These are phyloP conservation scores for Thalassiosira mediterranea DNA, from an alignment of 352 stramenopile genomes.

Conservation along the genomic window DNA sequence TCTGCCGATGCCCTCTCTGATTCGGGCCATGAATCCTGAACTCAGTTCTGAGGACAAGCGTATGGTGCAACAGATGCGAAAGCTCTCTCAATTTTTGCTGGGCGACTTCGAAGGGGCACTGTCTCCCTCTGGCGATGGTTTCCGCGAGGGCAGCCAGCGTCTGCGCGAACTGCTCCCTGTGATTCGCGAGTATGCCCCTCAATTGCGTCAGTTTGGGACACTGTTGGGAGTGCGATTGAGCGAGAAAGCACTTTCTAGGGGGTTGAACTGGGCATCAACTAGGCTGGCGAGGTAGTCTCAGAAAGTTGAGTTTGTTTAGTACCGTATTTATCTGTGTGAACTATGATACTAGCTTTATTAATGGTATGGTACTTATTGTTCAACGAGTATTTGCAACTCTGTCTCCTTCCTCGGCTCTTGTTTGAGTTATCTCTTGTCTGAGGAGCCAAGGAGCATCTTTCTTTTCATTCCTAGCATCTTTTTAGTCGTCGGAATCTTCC, in stretches of 20 bases:
- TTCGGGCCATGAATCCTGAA: constrained; percentile 77
- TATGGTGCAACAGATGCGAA: constrained; percentile 78
- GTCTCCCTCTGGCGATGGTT: constrained; percentile 29
- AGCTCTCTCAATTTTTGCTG: constrained; percentile 79
- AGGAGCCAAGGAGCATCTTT: neutral
- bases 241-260: constrained; percentile 74
- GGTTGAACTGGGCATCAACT: constrained; percentile 70
- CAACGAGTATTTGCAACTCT: neutral
- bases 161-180: constrained; percentile 71
- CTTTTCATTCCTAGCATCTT: constrained; percentile 3
- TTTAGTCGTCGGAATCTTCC: too few species aligned
- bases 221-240: constrained; percentile 71
- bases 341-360: neutral
- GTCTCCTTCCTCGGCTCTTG: neutral
- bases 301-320: neutral
- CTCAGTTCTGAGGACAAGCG: constrained; percentile 78
- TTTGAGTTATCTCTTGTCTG: neutral
- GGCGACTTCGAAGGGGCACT: constrained; percentile 74
- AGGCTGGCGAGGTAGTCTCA: constrained; percentile 13
- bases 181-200: constrained; percentile 69
- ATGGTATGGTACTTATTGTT: too few species aligned
- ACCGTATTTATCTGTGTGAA: neutral
- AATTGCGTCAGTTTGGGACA: constrained; percentile 72
- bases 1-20: constrained; percentile 76
- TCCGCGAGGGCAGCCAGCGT: constrained; percentile 45